Base-by-base conservation (phyloP, 108 stramenopile species). In the Cafeteria roenbergensis region DNA sequence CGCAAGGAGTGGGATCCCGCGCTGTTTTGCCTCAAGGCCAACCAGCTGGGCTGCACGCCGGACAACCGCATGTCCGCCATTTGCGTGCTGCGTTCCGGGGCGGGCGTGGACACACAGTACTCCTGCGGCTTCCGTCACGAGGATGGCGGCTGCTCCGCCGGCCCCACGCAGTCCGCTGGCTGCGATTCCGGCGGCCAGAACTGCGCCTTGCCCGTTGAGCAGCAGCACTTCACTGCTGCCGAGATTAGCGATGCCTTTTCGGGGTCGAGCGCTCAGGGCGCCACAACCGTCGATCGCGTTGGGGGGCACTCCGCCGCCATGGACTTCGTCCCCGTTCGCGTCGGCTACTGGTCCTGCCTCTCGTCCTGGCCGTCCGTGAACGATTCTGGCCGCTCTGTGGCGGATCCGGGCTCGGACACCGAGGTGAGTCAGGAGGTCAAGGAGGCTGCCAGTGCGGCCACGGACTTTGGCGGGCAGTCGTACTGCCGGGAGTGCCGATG, bases 51-150 rank as follows among this genome's bases (percentile, higher is more conserved):
- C 21, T 61, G 59, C 59, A 37, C 22, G 21, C 20, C 29, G 22
- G 59, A 61, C 59, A 26, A 61, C n/a, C 59, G 59, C 34, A 27
- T 27, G n/a, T 32, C 22, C 1, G 59, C 59, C 1, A 27, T 61
- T 6, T 61, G 59, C n/a, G 37, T 25, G 34, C 59, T 61, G 34
- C 9, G 17, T 6, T 12, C 42, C 17, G 42, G 42, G 42, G 42
- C 17, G 42, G 42, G 6, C 12, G 6, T 17, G 12, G 42, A 48
- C 6, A 17, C 6, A 17, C 12, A 48, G 42, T 48, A 48, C 42
- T 48, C 42, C 12, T 48, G 6, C 42, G 17, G 17, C 42, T 48
- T 6, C 42, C 12, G 17, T 17, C 12, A 6, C 12, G 17, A 48
- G 12, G 17, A 48, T 17, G 42, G 42, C 12, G 17, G 42, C 12